Evolutionary conservation across 768 basidiomycete species (phyloP), one percentile per base, ranked within the genome.

Genomic region (Russula sp.): DNA sequence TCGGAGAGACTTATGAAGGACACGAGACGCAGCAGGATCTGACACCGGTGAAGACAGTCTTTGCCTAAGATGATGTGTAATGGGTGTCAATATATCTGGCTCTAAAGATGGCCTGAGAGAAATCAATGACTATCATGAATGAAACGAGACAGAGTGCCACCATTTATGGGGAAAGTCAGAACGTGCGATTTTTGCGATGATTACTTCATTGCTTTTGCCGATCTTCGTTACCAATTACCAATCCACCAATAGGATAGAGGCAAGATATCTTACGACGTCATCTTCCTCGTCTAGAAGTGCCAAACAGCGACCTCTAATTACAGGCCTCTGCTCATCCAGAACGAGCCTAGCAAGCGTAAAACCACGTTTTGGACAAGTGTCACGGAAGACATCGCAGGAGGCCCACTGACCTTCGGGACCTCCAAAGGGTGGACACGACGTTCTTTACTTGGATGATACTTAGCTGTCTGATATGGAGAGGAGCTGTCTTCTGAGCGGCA

Each of bases 371-470:
- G 56, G 20, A 52, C 14, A 41, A 41, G 36, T 16, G n/a, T 36
- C 50, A 32, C 16, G 22, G 35, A 48, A 53, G 48, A 58, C 39
- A 46, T 18, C 10, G 41, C 20, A 52, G 48, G 41, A 39, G 52
- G 18, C 25, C 65, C 75, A 69, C 81, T 70, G 66, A 90, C 91
- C 84, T 90, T 75, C 85, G 75, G 36, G 85, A 86, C 69, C 81
- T 79, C 93, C 93, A 96, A 68, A 90, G 86, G 52, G 74, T 74
- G 4, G 85, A 71, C 2, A 85, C 86, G 1, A 80, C 79, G 67
- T 94, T 95, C 75, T 95, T 95, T 76, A 94, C 88, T 69, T 93
- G 91, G 58, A 95, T 88, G 65, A 92, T 90, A 29, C 88, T 84
- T 71, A 90, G 88, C 66, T 88, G 82, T 45, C 93, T 83, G 53